phyloP scores from a whole-genome alignment of 73 alveolate species.

The Paramecium pentaurelia region DNA sequence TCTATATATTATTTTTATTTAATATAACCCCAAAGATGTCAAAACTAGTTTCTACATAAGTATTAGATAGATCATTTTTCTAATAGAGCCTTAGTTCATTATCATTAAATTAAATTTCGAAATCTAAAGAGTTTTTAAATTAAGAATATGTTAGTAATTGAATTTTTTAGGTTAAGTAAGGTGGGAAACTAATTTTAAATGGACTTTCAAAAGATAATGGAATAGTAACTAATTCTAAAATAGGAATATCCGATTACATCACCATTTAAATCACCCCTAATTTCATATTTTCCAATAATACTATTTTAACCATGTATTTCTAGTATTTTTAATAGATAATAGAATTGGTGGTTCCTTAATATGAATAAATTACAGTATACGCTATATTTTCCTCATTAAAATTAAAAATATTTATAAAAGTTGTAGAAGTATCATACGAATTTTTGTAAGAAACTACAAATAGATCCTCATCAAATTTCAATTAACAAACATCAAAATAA shows the following conservation, averaged over 20 bases:
- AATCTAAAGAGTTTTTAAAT: background rate
- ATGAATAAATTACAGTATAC: background rate
- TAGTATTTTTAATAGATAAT: background rate
- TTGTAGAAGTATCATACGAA: background rate
- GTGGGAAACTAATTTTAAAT: background rate
- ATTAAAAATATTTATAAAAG: background rate
- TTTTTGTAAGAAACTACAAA: background rate
- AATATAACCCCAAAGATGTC: background rate
- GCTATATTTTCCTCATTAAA: background rate
- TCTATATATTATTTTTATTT: background rate
- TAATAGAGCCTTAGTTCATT: background rate
- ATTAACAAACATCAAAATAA: background rate
- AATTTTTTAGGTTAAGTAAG: background rate
- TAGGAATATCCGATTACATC: background rate
- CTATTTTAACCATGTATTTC: background rate
- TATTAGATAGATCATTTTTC: background rate
- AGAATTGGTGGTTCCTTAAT: background rate
- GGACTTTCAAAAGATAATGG: background rate
- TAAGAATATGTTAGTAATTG: background rate
- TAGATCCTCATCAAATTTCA: background rate
- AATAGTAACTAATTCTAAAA: background rate
- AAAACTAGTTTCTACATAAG: background rate
- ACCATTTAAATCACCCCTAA: background rate
- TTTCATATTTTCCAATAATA: background rate
- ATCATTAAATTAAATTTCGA: background rate